These are phyloP conservation scores for Posidonia australis DNA, from an alignment of 106 monocot species.

Conservation along the genomic window DNA sequence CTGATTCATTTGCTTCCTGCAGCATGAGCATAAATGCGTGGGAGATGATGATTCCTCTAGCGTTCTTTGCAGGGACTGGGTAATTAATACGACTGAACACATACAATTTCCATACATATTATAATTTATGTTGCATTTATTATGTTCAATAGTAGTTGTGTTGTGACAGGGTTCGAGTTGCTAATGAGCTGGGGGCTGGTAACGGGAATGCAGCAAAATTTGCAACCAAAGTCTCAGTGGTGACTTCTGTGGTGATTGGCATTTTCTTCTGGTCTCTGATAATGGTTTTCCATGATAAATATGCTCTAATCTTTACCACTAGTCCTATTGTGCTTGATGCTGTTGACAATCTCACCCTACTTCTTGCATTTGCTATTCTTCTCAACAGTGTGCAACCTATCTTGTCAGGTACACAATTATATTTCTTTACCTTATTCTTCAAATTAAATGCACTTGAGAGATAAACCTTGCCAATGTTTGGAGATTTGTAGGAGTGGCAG, in stretches of 20 bases:
- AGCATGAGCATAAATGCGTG: conserved; percentile 12
- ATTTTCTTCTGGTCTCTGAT: conserved; percentile 46
- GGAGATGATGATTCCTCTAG: conserved; percentile 13
- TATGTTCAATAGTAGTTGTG: background rate
- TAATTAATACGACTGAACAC: conserved; percentile 1
- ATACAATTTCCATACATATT: background rate
- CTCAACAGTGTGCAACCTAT: conserved; percentile 90
- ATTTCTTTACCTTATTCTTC: too few relatives aligned
- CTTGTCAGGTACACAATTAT: conserved; percentile 61
- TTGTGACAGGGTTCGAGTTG: conserved; percentile 52
- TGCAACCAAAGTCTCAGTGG: conserved; percentile 44
- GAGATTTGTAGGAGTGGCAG: conserved; percentile 20
- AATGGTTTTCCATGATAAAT: conserved; percentile 40
- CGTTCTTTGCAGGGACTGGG: conserved; percentile 8
- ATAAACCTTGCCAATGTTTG: too few relatives aligned
- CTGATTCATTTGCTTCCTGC: background rate
- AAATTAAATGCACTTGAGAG: too few relatives aligned
- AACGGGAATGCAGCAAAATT: conserved; percentile 65
- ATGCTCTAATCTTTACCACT: conserved; percentile 61
- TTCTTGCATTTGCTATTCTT: conserved; percentile 66
- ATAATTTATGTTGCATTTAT: background rate
- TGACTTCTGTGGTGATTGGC: conserved; percentile 42
- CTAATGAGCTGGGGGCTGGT: conserved; percentile 78
- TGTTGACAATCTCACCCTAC: conserved; percentile 34
- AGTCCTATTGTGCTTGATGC: conserved; percentile 40